Evolutionary conservation across 495 filamentous ascomycete genomes (phyloP), one percentile per base, ranked within the genome.

Genomic region (Lasiosphaeris hirsuta): DNA sequence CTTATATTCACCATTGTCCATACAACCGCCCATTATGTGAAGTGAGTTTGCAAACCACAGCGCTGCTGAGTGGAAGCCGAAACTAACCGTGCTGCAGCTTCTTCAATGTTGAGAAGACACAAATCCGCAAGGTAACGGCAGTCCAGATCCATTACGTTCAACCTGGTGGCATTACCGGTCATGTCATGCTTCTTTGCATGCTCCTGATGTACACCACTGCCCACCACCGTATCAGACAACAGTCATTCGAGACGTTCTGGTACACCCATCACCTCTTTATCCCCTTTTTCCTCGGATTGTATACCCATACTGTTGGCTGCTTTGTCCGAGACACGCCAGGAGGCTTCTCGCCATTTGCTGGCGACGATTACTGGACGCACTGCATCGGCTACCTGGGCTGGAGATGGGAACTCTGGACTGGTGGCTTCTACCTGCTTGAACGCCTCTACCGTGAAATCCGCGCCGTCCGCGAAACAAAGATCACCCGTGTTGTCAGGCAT

Each of bases 101-200:
- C 79, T 97, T 86, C 79, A 96, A 96, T 62, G 87, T 97, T 39
- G 94, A 99, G 69, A 86, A 85, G 69, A 81, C 83, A 1, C 90
- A 96, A 63, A 79, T 97, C 34, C 85, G 94, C 11, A 86, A 87
- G 0, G 81, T 86, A 40, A 83, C 86, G 17, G 94, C 94, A 4
- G 75, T 97, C n/a, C 78, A 96, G 64, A 95, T 99, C 56, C 94
- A 97, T 72, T 99, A 96, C 65, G 82, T 86, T 4, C 81, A 94
- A 68, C 81, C 90, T 41, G 92, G 90, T 61, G 94, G 94, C 55
- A 89, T 97, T 58, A 99, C 94, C 0, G 94, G 94, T 14, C 94
- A 99, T 73, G 83, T 99, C 44, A 99, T 99, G 94, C 82, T 97
- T 5, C 79, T 97, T 8, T 99, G 94, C 81, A 97, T 99, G 94